Conservation (phyloP, 2,329 filamentous ascomycete species). For the Colletotrichum tabaci region DNA sequence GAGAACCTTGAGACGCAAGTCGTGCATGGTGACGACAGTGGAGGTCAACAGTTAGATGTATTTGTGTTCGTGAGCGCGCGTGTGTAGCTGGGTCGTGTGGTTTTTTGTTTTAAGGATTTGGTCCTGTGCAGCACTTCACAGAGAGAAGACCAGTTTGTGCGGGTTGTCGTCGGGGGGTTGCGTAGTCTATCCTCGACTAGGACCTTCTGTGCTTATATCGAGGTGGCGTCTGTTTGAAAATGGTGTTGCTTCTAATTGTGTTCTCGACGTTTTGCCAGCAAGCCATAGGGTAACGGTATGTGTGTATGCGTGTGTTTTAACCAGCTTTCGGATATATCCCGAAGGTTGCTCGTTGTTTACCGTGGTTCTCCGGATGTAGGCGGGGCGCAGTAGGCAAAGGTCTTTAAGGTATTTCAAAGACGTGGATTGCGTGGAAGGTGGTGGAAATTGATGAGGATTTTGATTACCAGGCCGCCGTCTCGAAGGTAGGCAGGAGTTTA, state of each 20-base stretch:
- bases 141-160: slow-evolving; percentile 10
- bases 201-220: slow-evolving; percentile 24
- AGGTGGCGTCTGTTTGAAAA: slow-evolving; percentile 15
- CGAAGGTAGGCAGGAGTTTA: slow-evolving; percentile 30
- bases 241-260: slow-evolving; percentile 11
- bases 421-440: neutral
- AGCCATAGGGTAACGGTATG: slow-evolving; percentile 17
- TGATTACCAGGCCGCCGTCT: slow-evolving; percentile 12
- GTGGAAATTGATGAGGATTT: neutral
- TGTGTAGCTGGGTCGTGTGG: neutral
- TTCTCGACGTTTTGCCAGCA: slow-evolving; percentile 10
- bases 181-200: neutral
- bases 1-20: slow-evolving; percentile 77
- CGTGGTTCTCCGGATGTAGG: neutral
- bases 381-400: neutral
- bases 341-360: neutral
- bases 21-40: slow-evolving; percentile 65
- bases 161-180: neutral
- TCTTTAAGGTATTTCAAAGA: neutral
- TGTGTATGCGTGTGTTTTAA: slow-evolving; percentile 1
- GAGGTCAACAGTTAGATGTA: neutral
- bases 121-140: slow-evolving; percentile 16
- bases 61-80: no score
- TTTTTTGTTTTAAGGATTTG: neutral
- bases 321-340: neutral